phyloP scores from a whole-genome alignment of 1,284 basidiomycete species.

The Pseudozyma thailandica region DNA sequence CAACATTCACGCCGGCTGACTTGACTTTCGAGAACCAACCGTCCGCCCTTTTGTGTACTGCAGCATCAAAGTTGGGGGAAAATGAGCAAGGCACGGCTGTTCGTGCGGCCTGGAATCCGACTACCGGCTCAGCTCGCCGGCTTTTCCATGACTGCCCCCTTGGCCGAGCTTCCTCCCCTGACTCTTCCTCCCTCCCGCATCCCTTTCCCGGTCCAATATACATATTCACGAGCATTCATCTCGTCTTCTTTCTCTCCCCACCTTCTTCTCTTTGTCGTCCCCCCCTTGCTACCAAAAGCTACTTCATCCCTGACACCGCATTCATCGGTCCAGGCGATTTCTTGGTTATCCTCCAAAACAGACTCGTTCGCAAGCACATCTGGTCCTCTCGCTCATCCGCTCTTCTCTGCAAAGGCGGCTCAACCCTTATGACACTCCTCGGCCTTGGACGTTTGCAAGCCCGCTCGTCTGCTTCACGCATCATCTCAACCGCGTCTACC shows the following conservation, averaged over 20 bases:
- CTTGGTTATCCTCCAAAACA: background rate
- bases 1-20: too few relatives aligned
- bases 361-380: background rate
- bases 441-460: conserved; percentile 42
- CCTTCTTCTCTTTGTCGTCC: background rate
- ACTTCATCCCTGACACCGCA: background rate
- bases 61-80: too few relatives aligned
- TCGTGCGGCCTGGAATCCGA: background rate
- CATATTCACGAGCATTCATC: background rate
- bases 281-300: too few relatives aligned
- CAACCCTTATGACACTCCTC: conserved; percentile 44
- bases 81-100: too few relatives aligned
- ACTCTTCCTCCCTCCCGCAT: background rate
- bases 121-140: conserved; percentile 6
- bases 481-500: conserved; percentile 15
- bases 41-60: too few relatives aligned
- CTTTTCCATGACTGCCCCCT: background rate
- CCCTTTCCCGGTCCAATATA: background rate
- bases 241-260: background rate
- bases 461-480: conserved; percentile 38
- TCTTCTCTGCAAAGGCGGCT: conserved; percentile 13
- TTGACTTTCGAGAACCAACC: too few relatives aligned
- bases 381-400: background rate
- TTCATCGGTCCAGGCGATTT: background rate
- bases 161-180: background rate